Conservation (phyloP, 345 rosid species). For the Angophora floribunda region DNA sequence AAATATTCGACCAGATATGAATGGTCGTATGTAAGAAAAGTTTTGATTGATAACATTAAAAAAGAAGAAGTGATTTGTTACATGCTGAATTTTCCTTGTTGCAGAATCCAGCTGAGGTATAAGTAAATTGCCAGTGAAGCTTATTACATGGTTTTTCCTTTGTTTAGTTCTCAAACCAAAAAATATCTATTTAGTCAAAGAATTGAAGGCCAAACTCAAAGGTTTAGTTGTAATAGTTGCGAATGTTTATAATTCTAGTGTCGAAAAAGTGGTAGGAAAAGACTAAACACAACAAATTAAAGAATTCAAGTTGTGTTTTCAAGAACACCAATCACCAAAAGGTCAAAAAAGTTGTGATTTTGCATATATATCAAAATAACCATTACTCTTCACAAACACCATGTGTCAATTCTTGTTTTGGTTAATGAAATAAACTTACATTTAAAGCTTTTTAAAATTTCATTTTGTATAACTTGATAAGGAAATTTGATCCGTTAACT, state of each 20-base stretch:
- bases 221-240: not conserved
- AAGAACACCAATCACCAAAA: not conserved
- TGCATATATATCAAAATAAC: not conserved
- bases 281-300: not conserved
- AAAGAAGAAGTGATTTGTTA: not conserved
- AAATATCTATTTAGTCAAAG: not conserved
- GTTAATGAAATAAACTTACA: not conserved
- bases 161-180: not conserved
- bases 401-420: not conserved
- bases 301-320: not conserved
- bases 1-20: not conserved
- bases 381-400: not conserved
- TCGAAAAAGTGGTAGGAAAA: not conserved
- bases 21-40: not conserved
- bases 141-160: not conserved
- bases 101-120: not conserved
- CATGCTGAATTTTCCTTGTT: not conserved
- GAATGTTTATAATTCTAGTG: not conserved
- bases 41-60: not conserved
- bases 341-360: not conserved
- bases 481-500: not conserved
- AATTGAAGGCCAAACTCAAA: not conserved
- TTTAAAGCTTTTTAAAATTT: not conserved
- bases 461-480: not conserved
- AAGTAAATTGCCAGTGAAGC: not conserved